phyloP scores from a whole-genome alignment of 306 rosid genomes.

The Sicyos edulis region DNA sequence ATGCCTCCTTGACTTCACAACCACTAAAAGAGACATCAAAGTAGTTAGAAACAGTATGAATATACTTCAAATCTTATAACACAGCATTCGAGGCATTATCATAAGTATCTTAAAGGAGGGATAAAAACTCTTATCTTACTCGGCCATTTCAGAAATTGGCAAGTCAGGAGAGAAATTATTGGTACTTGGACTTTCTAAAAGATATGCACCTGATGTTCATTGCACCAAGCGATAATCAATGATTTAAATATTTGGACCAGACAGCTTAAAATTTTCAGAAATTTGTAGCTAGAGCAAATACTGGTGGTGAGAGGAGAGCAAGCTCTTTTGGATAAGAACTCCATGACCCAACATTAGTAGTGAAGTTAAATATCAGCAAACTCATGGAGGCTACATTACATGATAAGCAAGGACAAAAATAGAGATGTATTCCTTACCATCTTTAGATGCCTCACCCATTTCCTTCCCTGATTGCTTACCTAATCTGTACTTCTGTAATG shows the following conservation, averaged over 20 bases:
- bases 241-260: conserved; percentile 15
- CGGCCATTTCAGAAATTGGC: conserved; percentile 66
- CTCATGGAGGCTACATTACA: conserved; percentile 24
- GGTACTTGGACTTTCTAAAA: conserved; percentile 72
- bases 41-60: conserved; percentile 21
- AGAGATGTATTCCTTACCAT: conserved; percentile 49
- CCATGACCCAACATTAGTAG: conserved; percentile 10
- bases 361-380: conserved; percentile 2
- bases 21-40: conserved; percentile 43
- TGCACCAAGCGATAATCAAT: conserved; percentile 11
- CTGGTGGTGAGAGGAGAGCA: conserved; percentile 14
- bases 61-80: conserved; percentile 17
- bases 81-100: conserved; percentile 21
- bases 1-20: conserved; percentile 92
- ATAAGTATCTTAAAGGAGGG: conserved; percentile 19
- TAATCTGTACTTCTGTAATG: conserved; percentile 86
- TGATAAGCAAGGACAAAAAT: conserved; percentile 25
- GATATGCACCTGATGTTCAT: conserved; percentile 73
- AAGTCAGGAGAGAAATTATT: conserved; percentile 67
- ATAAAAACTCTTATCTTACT: conserved; percentile 49
- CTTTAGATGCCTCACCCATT: conserved; percentile 74
- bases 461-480: conserved; percentile 98
- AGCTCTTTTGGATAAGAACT: conserved; percentile 7
- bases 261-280: conserved; percentile 4
- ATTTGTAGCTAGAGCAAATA: neutral